Percentiles rank a stretch among this genome's conserved stretches.
phyloP scores from a whole-genome alignment of 139 green algal species.

The Chlorella vulgaris region DNA sequence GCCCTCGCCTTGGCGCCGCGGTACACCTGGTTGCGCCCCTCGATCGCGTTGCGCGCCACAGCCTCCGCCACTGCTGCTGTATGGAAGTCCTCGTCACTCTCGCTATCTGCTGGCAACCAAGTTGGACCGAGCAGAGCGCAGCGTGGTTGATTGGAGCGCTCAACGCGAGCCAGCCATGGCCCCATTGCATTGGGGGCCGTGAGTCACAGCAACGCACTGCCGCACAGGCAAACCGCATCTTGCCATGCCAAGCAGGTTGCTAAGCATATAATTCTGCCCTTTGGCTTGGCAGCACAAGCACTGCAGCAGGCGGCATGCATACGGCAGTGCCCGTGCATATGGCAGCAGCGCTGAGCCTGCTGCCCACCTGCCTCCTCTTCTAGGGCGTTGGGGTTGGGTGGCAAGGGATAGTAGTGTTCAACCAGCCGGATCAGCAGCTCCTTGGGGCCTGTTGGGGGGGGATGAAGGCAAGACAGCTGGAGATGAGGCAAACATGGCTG shows the following conservation, averaged over 20 bases:
- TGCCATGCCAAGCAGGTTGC: no score
- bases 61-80: background rate
- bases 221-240: no score
- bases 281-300: background rate
- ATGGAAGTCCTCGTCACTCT: slow-evolving; percentile 38
- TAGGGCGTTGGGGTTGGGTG: slow-evolving; percentile 24
- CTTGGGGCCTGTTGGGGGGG: slow-evolving; percentile 43
- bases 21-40: slow-evolving; percentile 15
- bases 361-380: slow-evolving; percentile 26
- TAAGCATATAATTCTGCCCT: no score
- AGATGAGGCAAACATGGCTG: no score
- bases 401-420: slow-evolving; percentile 57
- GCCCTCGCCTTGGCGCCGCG: slow-evolving; percentile 9
- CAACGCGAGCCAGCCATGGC: no score
- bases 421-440: slow-evolving; percentile 61
- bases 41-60: slow-evolving; percentile 5
- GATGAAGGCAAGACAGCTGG: background rate
- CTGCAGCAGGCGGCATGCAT: background rate
- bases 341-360: no score
- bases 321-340: no score
- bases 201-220: no score
- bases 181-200: background rate
- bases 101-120: background rate
- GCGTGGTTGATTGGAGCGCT: no score
- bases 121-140: background rate